A percentile compares a stretch with the other conserved stretches of the same genome.
Conservation (phyloP, 2,329 filamentous ascomycete genomes). For the Colletotrichum scovillei region DNA sequence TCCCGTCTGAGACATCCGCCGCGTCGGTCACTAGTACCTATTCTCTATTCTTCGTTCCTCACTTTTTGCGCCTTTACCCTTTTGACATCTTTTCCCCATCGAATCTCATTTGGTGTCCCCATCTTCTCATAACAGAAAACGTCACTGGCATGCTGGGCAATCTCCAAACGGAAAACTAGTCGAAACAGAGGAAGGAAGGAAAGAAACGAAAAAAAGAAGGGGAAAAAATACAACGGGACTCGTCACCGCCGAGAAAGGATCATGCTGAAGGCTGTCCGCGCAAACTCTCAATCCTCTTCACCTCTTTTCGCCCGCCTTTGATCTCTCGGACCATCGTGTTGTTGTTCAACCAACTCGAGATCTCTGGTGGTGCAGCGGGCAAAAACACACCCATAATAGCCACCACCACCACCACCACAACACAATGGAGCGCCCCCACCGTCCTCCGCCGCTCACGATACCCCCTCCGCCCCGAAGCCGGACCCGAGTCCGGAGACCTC, state of each 20-base stretch:
- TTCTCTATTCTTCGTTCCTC: not conserved
- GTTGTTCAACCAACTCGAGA: not conserved
- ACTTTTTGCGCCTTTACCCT: not conserved
- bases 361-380: not conserved
- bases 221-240: not conserved
- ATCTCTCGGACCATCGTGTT: not conserved
- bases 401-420: not conserved
- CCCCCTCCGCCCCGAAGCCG: constrained; percentile 38
- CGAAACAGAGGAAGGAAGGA: not conserved
- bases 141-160: constrained; percentile 27
- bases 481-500: constrained; percentile 22
- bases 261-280: constrained; percentile 8
- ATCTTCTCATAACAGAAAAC: not conserved
- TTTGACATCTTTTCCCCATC: not conserved
- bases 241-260: not conserved
- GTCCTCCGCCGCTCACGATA: constrained; percentile 48
- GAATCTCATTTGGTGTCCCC: constrained; percentile 5
- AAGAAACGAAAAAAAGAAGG: not conserved
- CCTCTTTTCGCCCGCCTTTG: not conserved
- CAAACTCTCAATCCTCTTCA: not conserved
- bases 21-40: constrained; percentile 13
- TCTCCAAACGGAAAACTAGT: not conserved
- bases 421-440: constrained; percentile 44
- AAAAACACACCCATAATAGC: not conserved
- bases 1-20: constrained; percentile 31